These are phyloP conservation scores for Termitomyces sp. DNA, from an alignment of 768 basidiomycete species.

Conservation along the genomic window DNA sequence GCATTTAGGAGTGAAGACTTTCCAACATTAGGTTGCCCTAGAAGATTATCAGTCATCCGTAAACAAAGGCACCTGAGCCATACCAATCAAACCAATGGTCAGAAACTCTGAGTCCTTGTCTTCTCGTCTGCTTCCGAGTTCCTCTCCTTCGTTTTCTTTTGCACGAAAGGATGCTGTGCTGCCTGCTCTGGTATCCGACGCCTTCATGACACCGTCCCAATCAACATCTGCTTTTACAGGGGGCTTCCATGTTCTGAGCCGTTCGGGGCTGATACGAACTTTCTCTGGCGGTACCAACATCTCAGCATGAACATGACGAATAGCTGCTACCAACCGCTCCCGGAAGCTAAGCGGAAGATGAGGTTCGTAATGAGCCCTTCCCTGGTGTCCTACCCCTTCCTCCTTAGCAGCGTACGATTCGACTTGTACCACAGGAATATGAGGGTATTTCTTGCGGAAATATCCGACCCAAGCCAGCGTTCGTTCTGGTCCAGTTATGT, in stretches of 20 bases:
- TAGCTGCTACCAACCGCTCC: conserved; percentile 58
- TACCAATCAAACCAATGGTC: conserved; percentile 83
- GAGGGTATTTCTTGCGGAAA: conserved; percentile 53
- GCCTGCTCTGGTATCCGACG: conserved; percentile 44
- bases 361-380: conserved; percentile 54
- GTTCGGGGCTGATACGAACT: conserved; percentile 46
- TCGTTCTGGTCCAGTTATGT: conserved; percentile 71
- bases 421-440: conserved; percentile 64
- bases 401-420: conserved; percentile 69
- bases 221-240: conserved; percentile 64
- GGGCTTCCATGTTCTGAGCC: conserved; percentile 62
- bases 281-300: conserved; percentile 67
- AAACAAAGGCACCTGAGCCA: conserved; percentile 3
- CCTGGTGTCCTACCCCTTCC: conserved; percentile 39
- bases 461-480: conserved; percentile 66
- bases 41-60: not conserved
- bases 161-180: conserved; percentile 36
- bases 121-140: conserved; percentile 21
- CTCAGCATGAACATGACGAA: conserved; percentile 64
- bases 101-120: conserved; percentile 54
- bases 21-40: conserved; percentile 94
- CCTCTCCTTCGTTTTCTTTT: conserved; percentile 29
- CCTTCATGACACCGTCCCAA: conserved; percentile 64
- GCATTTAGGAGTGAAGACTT: conserved; percentile 94
- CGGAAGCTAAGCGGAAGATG: conserved; percentile 68